Evolutionary conservation across 108 stramenopile genomes (phyloP), one percentile per base, ranked within the genome.

Genomic region (Mediolabrus comicus): DNA sequence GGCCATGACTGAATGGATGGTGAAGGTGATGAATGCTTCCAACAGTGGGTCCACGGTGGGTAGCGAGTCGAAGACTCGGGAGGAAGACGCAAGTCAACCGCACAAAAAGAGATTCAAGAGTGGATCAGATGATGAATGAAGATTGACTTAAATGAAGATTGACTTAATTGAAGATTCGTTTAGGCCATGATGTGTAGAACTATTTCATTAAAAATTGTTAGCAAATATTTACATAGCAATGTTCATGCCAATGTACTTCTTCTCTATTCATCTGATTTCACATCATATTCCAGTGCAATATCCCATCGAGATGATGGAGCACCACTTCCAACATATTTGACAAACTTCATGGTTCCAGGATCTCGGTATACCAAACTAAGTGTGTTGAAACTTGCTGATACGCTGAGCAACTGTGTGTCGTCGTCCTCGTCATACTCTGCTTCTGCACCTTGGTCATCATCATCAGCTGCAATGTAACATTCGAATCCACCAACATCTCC

Each of bases 401-500:
- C 96, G 74, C 94, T 95, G 3, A 98, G 63, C 17, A 98, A 77
- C 56, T 96, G 85, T 2, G 91, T 90, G 63, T 93, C 93, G 71
- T 96, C 96, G 26, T 98, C 96, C n/a, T 87, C 92, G 56, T 91
- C 87, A 78, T 96, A 91, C 54, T 90, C 92, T 14, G 85, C 90
- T 55, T 93, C 95, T 19, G 91, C 81, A 53, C 85, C 88, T 39
- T 77, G 93, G 3, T 83, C 91, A 30, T 87, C 89, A 17, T 94
- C 95, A 58, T 96, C 97, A 0, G 95, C 97, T 53, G 90, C 93
- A 61, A 98, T 95, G 79, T 97, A 98, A 53, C 95, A 96, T 53
- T 97, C 96, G 75, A 97, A 98, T 29, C 96, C 98, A 30, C 98
- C 98, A 16, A 84, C 79, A 38, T 97, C 96, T 26, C 95, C 97